A percentile compares a stretch with the other conserved stretches of the same genome.
Evolutionary conservation across 345 rosid species (phyloP).

Genomic region (Linum usitatissimum): DNA sequence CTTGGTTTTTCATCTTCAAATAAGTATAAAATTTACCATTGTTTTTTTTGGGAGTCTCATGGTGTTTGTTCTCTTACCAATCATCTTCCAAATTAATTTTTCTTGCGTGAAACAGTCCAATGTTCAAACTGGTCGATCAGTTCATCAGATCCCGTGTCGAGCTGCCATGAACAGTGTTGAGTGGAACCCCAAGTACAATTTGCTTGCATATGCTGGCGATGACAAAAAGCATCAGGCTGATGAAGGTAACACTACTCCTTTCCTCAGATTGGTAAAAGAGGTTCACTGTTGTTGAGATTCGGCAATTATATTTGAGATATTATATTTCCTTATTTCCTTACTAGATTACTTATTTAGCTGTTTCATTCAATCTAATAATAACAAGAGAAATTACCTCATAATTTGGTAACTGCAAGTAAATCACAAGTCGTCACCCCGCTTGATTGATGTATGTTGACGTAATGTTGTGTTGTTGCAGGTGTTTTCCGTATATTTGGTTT

Average conservation of each 20-base stretch:
- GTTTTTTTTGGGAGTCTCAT: background rate
- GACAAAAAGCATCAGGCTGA: constrained; percentile 89
- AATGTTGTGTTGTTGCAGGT: constrained; percentile 39
- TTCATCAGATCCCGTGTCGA: constrained; percentile 91
- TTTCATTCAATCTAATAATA: too few relatives aligned
- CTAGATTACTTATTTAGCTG: too few relatives aligned
- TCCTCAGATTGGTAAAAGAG: background rate
- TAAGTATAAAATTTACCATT: background rate
- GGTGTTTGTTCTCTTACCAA: background rate
- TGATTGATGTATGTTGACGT: background rate
- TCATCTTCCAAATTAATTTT: background rate
- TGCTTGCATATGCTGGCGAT: constrained; percentile 95
- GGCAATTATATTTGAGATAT: too few relatives aligned
- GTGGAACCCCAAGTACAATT: constrained; percentile 90
- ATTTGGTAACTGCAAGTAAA: too few relatives aligned
- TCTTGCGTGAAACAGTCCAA: constrained; percentile 51
- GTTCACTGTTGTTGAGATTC: background rate
- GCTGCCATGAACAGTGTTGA: constrained; percentile 98
- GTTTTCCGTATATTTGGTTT: constrained; percentile 85
- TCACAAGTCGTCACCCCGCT: background rate
- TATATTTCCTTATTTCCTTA: too few relatives aligned
- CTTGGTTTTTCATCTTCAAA: background rate
- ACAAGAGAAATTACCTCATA: too few relatives aligned
- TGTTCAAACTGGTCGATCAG: constrained; percentile 71
- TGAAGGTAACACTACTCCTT: constrained; percentile 47